Percentiles rank a stretch among this genome's conserved stretches.
Evolutionary conservation across 164 flowering plant species (phyloP).

Genomic region (Aristolochia contorta): DNA sequence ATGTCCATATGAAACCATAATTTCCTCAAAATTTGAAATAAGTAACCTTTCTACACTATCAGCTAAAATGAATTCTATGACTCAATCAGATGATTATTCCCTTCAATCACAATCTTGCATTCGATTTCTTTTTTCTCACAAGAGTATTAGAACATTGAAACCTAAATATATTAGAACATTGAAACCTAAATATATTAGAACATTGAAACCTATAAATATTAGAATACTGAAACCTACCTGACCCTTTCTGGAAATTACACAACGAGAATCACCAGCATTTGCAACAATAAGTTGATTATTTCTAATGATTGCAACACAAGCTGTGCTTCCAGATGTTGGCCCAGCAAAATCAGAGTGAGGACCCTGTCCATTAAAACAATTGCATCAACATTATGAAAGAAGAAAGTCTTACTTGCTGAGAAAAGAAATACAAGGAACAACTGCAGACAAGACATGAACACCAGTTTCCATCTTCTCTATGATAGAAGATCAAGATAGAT

Average conservation of each 20-base stretch:
- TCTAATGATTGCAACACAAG: conserved; percentile 87
- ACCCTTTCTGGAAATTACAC: conserved; percentile 94
- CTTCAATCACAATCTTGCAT: no score
- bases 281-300: conserved; percentile 82
- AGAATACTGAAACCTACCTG: conserved; percentile 42
- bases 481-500: no score
- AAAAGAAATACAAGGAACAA: no score
- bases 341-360: conserved; percentile 96
- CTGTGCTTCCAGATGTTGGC: conserved; percentile 95
- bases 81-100: no score
- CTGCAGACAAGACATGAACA: no score
- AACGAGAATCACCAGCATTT: conserved; percentile 99
- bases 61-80: no score
- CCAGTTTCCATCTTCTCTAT: no score
- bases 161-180: no score
- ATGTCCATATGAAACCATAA: background rate
- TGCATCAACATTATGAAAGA: background rate
- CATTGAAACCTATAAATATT: conserved; percentile 17
- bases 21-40: background rate
- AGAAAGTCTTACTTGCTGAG: no score
- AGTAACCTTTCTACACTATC: no score
- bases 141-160: background rate
- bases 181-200: background rate
- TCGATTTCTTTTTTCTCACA: no score
- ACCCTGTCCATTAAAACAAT: conserved; percentile 36